Evolutionary conservation across 805 yeast species (phyloP), one percentile per base, ranked within the genome.

Genomic region (Sugiyamaella marilandica): DNA sequence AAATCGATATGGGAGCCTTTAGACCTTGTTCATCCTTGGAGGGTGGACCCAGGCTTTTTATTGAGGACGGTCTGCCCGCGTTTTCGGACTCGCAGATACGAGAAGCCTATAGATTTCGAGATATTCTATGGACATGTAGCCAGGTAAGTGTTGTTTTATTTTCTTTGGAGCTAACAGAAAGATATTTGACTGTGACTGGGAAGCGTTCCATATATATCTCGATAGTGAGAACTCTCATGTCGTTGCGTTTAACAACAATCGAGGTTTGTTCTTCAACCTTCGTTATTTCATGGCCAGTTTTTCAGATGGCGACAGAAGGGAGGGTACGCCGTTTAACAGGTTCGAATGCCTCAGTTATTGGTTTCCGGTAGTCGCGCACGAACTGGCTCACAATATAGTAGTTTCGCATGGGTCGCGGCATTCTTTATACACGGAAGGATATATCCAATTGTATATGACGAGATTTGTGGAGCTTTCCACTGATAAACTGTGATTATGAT

Each of bases 351-450:
- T 67, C 18, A 67, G 66, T 50, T 72, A 62, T 54, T 71, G 74
- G 70, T 71, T 59, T 50, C 66, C 73, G 1, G 62, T 69, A 7
- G 58, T 67, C 55, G 73, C 74, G 0, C 75, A 71, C 47, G 75
- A 71, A 50, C 55, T 71, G 50, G 75, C 75, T 9, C 75, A 71
- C 54, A 72, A 71, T 49, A 41, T 70, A 34, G 69, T 57, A 7
- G 11, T 55, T 2, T 53, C 60, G 10, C 75, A 72, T 55, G 74
- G 73, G 11, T 62, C 66, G 19, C 52, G 54, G 33, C 75, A 72
- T 52, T 65, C 72, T 5, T 68, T 55, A 45, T 50, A 45, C 19
- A 16, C 53, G 1, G 75, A 71, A 55, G 58, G 65, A 7, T 67
- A 63, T 36, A 55, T 65, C 10, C 70, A 66, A 49, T 39, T 47